Conservation (phyloP, 2,329 filamentous ascomycete genomes). For the Cadophora gregata region DNA sequence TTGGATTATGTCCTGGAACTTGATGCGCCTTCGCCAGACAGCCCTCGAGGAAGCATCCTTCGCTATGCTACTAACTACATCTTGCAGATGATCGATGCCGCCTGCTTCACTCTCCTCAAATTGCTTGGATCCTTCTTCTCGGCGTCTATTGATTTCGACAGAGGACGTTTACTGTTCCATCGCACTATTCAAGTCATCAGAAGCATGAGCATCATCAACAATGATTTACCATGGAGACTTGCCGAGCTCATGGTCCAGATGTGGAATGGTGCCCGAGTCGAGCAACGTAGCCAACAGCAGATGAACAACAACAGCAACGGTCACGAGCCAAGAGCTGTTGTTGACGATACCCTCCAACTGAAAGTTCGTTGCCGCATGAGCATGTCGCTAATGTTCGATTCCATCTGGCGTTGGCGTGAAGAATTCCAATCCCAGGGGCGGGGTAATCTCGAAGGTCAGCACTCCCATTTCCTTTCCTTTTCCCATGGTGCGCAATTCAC, state of each 20-base stretch:
- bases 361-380: constrained; percentile 85
- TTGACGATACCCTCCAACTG: constrained; percentile 76
- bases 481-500: constrained; percentile 3
- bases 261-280: constrained; percentile 66
- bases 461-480: constrained; percentile 27
- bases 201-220: constrained; percentile 75
- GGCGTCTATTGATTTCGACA: constrained; percentile 71
- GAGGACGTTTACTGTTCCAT: constrained; percentile 72
- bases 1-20: constrained; percentile 65
- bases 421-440: constrained; percentile 76
- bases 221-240: constrained; percentile 79
- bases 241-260: constrained; percentile 88
- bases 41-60: constrained; percentile 54
- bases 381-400: constrained; percentile 85
- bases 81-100: constrained; percentile 85
- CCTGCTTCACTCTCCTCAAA: constrained; percentile 78
- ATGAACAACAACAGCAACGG: constrained; percentile 45
- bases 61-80: constrained; percentile 77
- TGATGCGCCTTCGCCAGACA: constrained; percentile 55
- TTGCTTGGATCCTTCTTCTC: constrained; percentile 79
- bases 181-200: constrained; percentile 73
- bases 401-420: constrained; percentile 84
- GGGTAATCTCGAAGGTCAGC: constrained; percentile 73
- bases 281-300: constrained; percentile 49
- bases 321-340: constrained; percentile 35